Percentiles rank a stretch among this genome's conserved stretches.
Evolutionary conservation across 495 filamentous ascomycete genomes (phyloP).

Genomic region (Aspergillus biplanus): DNA sequence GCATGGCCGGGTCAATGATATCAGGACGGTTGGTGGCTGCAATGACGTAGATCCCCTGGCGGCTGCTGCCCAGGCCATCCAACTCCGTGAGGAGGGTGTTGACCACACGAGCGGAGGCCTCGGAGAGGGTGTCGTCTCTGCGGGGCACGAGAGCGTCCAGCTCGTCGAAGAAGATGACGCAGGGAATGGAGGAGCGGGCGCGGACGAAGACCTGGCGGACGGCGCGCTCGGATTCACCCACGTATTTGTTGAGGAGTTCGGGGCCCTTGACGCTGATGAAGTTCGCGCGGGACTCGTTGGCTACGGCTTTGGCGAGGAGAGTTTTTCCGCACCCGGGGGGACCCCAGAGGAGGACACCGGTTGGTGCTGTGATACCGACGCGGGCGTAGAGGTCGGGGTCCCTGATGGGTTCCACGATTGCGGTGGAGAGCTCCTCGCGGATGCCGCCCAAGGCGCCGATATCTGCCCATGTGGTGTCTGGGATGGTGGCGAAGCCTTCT

Average conservation of each 20-base stretch:
- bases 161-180: slow-evolving; percentile 98
- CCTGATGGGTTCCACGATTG: slow-evolving; percentile 92
- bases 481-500: slow-evolving; percentile 95
- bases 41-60: slow-evolving; percentile 90
- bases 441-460: slow-evolving; percentile 84
- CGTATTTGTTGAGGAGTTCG: slow-evolving; percentile 92
- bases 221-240: slow-evolving; percentile 92
- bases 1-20: slow-evolving; percentile 95
- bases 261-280: slow-evolving; percentile 98
- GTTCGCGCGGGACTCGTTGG: slow-evolving; percentile 92
- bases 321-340: slow-evolving; percentile 98
- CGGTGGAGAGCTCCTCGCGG: slow-evolving; percentile 79
- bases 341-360: slow-evolving; percentile 94
- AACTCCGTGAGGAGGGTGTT: slow-evolving; percentile 97
- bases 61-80: slow-evolving; percentile 76
- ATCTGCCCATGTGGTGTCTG: slow-evolving; percentile 94
- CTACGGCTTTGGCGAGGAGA: slow-evolving; percentile 92
- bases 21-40: slow-evolving; percentile 95
- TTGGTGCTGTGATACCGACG: slow-evolving; percentile 85
- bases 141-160: slow-evolving; percentile 89
- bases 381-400: slow-evolving; percentile 76
- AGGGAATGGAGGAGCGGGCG: slow-evolving; percentile 83
- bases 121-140: slow-evolving; percentile 78
- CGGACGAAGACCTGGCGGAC: slow-evolving; percentile 91
- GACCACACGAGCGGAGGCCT: slow-evolving; percentile 86